These are phyloP conservation scores for Leishmania mexicana DNA, from an alignment of 208 protist species.

Conservation along the genomic window DNA sequence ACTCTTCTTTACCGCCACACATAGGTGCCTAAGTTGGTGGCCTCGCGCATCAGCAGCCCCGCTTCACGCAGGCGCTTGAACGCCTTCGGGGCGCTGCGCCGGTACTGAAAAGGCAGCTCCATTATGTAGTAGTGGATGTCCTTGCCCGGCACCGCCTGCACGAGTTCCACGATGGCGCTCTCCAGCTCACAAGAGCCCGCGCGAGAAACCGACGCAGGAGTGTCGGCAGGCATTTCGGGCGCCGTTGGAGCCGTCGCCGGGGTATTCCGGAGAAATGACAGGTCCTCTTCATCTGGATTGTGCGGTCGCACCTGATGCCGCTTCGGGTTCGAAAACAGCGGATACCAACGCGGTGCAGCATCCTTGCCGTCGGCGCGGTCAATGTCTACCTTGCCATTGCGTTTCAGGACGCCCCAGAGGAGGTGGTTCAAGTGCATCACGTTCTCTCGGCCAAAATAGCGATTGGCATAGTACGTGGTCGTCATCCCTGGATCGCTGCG, in stretches of 20 bases:
- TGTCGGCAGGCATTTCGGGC: conserved; percentile 13
- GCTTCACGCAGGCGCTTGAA: conserved; percentile 76
- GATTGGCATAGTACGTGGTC: conserved; percentile 81
- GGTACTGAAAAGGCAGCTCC: conserved; percentile 44
- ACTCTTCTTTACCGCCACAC: conserved; percentile 52
- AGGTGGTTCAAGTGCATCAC: conserved; percentile 71
- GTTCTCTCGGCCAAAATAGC: conserved; percentile 75
- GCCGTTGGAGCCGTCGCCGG: conserved; percentile 3
- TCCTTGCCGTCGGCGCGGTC: conserved; percentile 67
- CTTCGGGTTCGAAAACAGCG: conserved; percentile 57
- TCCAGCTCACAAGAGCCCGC: conserved; percentile 39
- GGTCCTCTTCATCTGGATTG: conserved; percentile 75
- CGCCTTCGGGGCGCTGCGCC: conserved; percentile 49
- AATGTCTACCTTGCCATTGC: conserved; percentile 69
- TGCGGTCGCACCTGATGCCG: conserved; percentile 62
- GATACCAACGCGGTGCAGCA: conserved; percentile 70
- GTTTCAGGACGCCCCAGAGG: conserved; percentile 83
- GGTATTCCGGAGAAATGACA: conserved; percentile 51
- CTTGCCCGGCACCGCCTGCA: conserved; percentile 51
- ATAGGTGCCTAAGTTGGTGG: conserved; percentile 68
- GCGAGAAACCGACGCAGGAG: not conserved
- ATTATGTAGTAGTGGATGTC: conserved; percentile 82
- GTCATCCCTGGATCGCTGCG: conserved; percentile 86
- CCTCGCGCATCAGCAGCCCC: conserved; percentile 52
- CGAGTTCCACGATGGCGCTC: conserved; percentile 43